A percentile compares a stretch with the other conserved stretches of the same genome.
phyloP scores from a whole-genome alignment of 306 rosid species.

The Cucumis melo region DNA sequence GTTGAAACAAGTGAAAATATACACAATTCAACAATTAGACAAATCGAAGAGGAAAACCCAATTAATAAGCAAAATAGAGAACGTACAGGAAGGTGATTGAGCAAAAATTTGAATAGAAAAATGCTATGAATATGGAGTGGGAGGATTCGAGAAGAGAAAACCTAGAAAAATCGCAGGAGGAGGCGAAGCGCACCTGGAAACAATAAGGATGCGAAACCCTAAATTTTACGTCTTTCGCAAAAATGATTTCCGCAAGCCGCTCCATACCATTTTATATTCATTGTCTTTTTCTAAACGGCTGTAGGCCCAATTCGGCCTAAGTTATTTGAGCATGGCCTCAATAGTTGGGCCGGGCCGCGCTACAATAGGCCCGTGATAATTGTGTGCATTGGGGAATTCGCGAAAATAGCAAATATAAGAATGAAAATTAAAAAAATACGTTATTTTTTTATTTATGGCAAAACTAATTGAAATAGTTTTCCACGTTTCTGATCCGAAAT shows the following conservation, averaged over 20 bases:
- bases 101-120: too few species aligned
- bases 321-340: neutral
- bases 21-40: neutral
- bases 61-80: neutral
- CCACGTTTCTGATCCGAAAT: too few species aligned
- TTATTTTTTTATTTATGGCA: too few species aligned
- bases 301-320: neutral
- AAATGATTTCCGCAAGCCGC: neutral
- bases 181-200: slow-evolving; percentile 23
- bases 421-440: too few species aligned
- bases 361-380: too few species aligned
- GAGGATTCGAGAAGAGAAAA: neutral
- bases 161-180: slow-evolving; percentile 6
- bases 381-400: too few species aligned
- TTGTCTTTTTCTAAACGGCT: neutral
- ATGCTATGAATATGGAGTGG: neutral
- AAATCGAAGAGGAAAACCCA: neutral
- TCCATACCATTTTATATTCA: neutral
- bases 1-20: neutral
- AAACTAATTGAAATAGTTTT: too few species aligned
- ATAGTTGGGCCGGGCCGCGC: neutral
- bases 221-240: slow-evolving; percentile 5
- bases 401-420: too few species aligned
- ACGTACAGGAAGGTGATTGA: neutral
- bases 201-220: slow-evolving; percentile 19